Evolutionary conservation across 495 filamentous ascomycete species (phyloP).

Genomic region (Schizothecium vesticola): DNA sequence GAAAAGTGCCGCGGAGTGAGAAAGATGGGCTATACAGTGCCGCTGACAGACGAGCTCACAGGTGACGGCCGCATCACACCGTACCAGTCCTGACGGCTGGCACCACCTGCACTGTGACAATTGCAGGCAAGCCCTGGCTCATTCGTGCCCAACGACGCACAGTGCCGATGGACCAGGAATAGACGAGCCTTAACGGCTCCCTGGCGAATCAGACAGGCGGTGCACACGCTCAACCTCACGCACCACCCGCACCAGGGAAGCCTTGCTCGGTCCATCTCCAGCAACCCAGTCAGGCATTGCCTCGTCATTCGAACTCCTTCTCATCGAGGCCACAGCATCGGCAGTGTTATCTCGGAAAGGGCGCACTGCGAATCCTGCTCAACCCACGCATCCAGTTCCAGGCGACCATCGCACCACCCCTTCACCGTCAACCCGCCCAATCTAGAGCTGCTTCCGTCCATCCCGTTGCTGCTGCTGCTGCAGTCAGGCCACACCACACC

Average conservation of each 20-base stretch:
- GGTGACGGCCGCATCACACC: conserved; percentile 16
- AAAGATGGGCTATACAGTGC: neutral
- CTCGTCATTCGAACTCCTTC: neutral
- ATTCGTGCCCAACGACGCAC: conserved; percentile 8
- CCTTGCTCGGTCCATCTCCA: neutral
- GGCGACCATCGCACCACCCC: neutral
- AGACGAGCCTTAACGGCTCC: neutral
- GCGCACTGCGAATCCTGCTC: neutral
- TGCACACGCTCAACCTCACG: neutral
- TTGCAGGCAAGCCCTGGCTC: neutral
- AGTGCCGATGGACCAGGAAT: neutral
- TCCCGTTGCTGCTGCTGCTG: neutral
- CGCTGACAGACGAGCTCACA: neutral
- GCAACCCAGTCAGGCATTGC: neutral
- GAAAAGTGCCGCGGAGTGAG: neutral
- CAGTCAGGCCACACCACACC: neutral
- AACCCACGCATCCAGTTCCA: neutral
- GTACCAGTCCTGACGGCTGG: neutral
- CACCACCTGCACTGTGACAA: conserved; percentile 5
- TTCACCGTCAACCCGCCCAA: neutral
- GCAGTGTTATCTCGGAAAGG: neutral
- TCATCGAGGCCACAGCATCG: neutral
- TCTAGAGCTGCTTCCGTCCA: neutral
- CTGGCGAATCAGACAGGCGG: conserved; percentile 2
- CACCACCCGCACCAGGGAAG: conserved; percentile 2